Evolutionary conservation across 1,284 basidiomycete genomes (phyloP).

Genomic region (Cystobasidiaceae sp.): DNA sequence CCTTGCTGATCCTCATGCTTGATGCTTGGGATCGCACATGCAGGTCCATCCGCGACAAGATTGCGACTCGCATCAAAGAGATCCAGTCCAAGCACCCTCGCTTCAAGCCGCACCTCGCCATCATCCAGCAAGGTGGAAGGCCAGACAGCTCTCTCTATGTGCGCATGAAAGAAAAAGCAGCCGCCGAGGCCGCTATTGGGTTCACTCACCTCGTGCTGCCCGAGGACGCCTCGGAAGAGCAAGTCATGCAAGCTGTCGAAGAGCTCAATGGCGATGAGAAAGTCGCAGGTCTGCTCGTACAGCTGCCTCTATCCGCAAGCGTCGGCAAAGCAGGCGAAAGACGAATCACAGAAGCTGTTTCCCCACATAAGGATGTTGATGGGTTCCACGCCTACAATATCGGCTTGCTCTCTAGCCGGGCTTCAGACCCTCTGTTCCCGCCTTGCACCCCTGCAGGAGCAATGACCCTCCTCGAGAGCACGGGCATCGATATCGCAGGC

Average conservation of each 20-base stretch:
- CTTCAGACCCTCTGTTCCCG: constrained; percentile 80
- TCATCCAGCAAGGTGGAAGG: constrained; percentile 88
- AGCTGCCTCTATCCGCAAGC: constrained; percentile 89
- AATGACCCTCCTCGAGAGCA: constrained; percentile 80
- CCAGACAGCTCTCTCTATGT: constrained; percentile 90
- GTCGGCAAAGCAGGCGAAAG: constrained; percentile 80
- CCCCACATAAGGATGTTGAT: constrained; percentile 93
- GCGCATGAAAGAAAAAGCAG: constrained; percentile 95
- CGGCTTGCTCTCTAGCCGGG: constrained; percentile 85
- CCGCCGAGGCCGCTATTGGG: constrained; percentile 87
- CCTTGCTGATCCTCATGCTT: no score
- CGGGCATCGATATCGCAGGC: constrained; percentile 67
- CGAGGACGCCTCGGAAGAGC: constrained; percentile 61
- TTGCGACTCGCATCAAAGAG: constrained; percentile 59
- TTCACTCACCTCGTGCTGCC: constrained; percentile 66
- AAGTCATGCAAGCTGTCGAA: constrained; percentile 71
- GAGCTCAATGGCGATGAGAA: constrained; percentile 76
- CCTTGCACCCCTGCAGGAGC: constrained; percentile 96
- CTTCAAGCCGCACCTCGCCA: constrained; percentile 83
- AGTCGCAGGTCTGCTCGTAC: constrained; percentile 88
- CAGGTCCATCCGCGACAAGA: constrained; percentile 72
- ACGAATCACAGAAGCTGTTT: constrained; percentile 86
- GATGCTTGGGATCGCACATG: not conserved
- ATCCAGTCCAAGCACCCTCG: constrained; percentile 62
- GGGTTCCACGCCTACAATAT: constrained; percentile 99